These are phyloP conservation scores for Fagopyrum tataricum DNA, from an alignment of 148 eudicot species.

Conservation along the genomic window DNA sequence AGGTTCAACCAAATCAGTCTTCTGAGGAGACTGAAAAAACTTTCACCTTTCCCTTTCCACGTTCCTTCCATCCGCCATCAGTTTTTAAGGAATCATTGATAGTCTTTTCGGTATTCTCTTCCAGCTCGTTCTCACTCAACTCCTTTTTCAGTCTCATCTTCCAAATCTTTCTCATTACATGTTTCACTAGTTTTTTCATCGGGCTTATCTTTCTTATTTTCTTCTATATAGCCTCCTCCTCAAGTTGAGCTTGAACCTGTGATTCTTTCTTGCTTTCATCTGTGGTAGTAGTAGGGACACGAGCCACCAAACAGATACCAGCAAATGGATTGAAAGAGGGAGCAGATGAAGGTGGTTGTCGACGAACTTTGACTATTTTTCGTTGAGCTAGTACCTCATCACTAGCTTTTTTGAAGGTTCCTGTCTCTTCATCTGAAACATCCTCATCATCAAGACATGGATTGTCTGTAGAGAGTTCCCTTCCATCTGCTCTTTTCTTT, in stretches of 20 bases:
- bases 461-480: conserved; percentile 71
- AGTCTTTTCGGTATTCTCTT: too few species aligned
- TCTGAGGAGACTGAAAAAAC: too few species aligned
- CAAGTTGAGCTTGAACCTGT: conserved; percentile 19
- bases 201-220: conserved; percentile 24
- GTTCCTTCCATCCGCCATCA: too few species aligned
- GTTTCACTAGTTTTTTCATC: conserved; percentile 26
- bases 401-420: conserved; percentile 77
- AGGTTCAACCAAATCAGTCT: too few species aligned
- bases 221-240: conserved; percentile 1
- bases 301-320: conserved; percentile 60
- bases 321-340: conserved; percentile 81
- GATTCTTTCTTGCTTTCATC: conserved; percentile 26
- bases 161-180: neutral
- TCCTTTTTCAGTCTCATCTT: too few species aligned
- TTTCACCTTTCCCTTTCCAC: too few species aligned
- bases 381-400: conserved; percentile 81
- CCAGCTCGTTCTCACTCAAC: too few species aligned
- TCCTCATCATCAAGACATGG: conserved; percentile 86
- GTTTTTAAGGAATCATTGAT: too few species aligned
- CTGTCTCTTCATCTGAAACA: conserved; percentile 46
- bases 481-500: conserved; percentile 86
- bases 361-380: conserved; percentile 79
- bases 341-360: conserved; percentile 39
- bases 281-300: conserved; percentile 18